Conservation (phyloP, 2,329 filamentous ascomycete genomes). For the Talaromyces atroroseus region DNA sequence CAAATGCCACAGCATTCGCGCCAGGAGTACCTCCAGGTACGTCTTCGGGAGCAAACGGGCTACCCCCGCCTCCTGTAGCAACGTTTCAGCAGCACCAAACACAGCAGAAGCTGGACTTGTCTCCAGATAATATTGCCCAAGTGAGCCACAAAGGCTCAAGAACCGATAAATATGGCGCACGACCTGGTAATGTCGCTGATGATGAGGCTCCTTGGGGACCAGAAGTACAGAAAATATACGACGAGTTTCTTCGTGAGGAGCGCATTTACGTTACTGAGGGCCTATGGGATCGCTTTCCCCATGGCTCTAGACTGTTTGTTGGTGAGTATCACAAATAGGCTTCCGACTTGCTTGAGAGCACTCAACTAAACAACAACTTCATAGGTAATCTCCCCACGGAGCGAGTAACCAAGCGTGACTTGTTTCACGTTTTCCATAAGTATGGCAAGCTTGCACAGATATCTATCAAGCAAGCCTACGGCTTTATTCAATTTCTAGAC, state of each 20-base stretch:
- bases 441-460: constrained; percentile 89
- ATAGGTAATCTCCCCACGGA: constrained; percentile 86
- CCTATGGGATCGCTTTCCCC: constrained; percentile 47
- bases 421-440: constrained; percentile 83
- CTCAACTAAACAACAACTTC: constrained; percentile 10
- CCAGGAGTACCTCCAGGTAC: constrained; percentile 34
- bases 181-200: constrained; percentile 23
- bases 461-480: constrained; percentile 92
- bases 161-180: constrained; percentile 22
- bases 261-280: constrained; percentile 48
- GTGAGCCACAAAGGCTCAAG: constrained; percentile 22
- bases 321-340: constrained; percentile 29
- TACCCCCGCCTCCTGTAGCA: constrained; percentile 37
- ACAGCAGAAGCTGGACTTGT: constrained; percentile 13
- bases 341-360: background rate
- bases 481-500: constrained; percentile 90
- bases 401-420: constrained; percentile 85
- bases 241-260: constrained; percentile 47
- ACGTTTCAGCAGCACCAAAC: constrained; percentile 31
- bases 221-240: constrained; percentile 45
- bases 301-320: constrained; percentile 46
- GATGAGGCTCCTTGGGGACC: constrained; percentile 45
- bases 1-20: constrained; percentile 17
- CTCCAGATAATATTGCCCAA: constrained; percentile 21
- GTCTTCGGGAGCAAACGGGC: constrained; percentile 27